Conservation (phyloP, 495 filamentous ascomycete species). For the Schizothecium vesticola region DNA sequence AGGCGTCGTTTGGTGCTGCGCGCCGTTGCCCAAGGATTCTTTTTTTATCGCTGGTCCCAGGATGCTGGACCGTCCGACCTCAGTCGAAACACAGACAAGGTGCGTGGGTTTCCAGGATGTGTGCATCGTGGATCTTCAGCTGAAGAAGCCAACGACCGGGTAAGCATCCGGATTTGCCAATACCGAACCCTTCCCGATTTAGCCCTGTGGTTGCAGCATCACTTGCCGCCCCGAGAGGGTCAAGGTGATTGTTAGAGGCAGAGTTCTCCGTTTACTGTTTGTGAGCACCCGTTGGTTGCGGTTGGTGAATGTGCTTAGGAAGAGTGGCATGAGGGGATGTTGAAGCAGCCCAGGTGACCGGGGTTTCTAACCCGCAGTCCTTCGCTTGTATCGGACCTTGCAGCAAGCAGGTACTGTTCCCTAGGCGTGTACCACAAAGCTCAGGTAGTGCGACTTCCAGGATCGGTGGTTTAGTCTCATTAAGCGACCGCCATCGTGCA, state of each 20-base stretch:
- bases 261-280: neutral
- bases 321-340: neutral
- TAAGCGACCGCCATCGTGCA: neutral
- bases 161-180: neutral
- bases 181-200: constrained; percentile 14
- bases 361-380: neutral
- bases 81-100: neutral
- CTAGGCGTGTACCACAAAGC: neutral
- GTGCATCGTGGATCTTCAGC: constrained; percentile 22
- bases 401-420: neutral
- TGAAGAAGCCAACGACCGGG: constrained; percentile 16
- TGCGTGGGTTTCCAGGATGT: constrained; percentile 10
- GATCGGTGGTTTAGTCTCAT: neutral
- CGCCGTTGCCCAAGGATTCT: neutral
- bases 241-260: neutral
- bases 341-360: neutral
- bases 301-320: neutral
- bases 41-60: neutral
- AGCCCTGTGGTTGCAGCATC: constrained; percentile 11
- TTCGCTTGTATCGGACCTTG: neutral
- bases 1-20: neutral
- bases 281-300: too few species aligned
- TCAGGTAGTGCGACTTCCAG: neutral
- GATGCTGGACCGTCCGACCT: constrained; percentile 12
- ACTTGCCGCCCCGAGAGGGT: neutral